Evolutionary conservation across 176 grass and related monocot species (phyloP).

Genomic region (Avena insularis): DNA sequence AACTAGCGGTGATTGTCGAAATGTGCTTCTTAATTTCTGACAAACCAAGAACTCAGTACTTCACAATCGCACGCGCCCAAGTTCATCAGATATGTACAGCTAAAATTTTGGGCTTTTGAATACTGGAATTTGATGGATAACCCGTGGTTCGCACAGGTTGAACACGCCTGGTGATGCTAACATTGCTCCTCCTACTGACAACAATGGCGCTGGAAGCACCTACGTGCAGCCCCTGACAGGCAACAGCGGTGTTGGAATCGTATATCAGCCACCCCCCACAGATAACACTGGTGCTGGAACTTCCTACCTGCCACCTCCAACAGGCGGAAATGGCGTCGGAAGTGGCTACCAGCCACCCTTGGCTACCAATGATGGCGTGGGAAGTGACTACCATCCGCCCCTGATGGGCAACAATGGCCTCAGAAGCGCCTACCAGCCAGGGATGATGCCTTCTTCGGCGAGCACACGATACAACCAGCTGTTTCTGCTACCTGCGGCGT

Average conservation of each 20-base stretch:
- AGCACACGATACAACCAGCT: slow-evolving; percentile 22
- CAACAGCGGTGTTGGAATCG: background rate
- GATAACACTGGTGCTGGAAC: background rate
- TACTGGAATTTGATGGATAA: slow-evolving; percentile 3
- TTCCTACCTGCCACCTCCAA: background rate
- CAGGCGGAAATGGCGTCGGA: background rate
- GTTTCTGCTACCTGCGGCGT: slow-evolving; percentile 32
- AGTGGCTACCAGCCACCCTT: background rate
- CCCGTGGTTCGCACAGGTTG: slow-evolving; percentile 40
- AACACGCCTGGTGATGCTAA: slow-evolving; percentile 33
- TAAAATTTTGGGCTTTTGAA: background rate
- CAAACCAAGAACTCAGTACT: background rate
- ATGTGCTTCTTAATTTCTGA: background rate
- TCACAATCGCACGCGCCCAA: background rate
- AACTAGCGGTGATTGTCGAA: background rate
- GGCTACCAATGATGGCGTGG: background rate
- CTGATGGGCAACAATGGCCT: background rate
- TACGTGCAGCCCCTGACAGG: background rate
- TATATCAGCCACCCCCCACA: background rate
- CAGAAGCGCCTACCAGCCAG: slow-evolving; percentile 30
- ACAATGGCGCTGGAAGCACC: slow-evolving; percentile 11
- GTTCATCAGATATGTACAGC: background rate
- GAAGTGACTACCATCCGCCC: background rate
- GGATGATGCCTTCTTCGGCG: slow-evolving; percentile 30
- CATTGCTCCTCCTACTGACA: slow-evolving; percentile 25